These are phyloP conservation scores for Hammondia hammondi DNA, from an alignment of 169 alveolate species.

Conservation along the genomic window DNA sequence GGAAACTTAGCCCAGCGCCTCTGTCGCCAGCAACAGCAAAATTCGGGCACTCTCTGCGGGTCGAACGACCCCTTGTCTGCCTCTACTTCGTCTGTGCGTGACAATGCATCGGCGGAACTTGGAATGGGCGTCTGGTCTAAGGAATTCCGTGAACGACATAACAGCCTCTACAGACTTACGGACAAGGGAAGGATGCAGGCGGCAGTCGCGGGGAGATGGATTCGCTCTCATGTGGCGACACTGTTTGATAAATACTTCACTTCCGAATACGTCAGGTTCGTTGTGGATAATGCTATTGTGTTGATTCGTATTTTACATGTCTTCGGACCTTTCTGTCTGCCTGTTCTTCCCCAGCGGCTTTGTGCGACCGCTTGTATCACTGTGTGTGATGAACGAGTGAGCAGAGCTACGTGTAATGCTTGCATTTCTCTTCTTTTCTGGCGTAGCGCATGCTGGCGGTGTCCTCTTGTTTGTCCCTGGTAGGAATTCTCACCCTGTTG, in stretches of 20 bases:
- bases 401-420: no score
- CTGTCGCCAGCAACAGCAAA: conserved; percentile 11
- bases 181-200: conserved; percentile 80
- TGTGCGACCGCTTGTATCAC: no score
- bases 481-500: no score
- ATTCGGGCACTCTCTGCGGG: neutral
- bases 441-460: no score
- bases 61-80: neutral
- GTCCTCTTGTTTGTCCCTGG: no score
- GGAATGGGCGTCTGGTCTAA: conserved; percentile 64
- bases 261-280: conserved; percentile 73
- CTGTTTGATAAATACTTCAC: conserved; percentile 77
- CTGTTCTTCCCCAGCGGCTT: no score
- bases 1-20: conserved; percentile 77
- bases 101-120: neutral
- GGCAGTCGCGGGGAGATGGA: conserved; percentile 77
- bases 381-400: no score
- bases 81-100: neutral
- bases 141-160: conserved; percentile 77
- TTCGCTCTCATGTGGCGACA: conserved; percentile 66
- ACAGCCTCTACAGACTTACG: conserved; percentile 75
- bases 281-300: neutral
- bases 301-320: no score
- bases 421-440: no score
- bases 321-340: no score